Evolutionary conservation across 805 yeast species (phyloP).

Genomic region (Priceomyces medius): DNA sequence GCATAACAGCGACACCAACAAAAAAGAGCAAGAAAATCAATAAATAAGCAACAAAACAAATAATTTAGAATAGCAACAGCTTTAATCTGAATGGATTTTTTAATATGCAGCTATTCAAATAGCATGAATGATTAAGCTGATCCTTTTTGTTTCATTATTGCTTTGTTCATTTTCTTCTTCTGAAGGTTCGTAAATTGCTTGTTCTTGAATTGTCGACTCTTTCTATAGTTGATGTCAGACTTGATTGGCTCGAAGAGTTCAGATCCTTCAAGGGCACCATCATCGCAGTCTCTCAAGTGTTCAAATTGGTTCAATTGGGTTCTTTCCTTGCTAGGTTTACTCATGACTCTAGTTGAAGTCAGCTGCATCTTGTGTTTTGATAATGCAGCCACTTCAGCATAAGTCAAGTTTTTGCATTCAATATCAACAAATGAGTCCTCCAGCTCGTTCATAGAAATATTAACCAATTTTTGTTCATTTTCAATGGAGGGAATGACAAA

Average conservation of each 20-base stretch:
- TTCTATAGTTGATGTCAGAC: conserved; percentile 16
- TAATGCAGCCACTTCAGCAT: conserved; percentile 44
- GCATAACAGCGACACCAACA: too few relatives aligned
- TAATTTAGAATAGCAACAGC: background rate
- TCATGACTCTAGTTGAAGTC: conserved; percentile 12
- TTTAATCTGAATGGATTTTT: too few relatives aligned
- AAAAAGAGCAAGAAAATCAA: too few relatives aligned
- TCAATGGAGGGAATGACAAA: conserved; percentile 27
- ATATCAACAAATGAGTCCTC: conserved; percentile 38
- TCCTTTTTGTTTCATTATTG: background rate
- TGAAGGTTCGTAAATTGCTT: conserved; percentile 19
- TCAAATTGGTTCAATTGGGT: conserved; percentile 4
- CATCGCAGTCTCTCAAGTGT: conserved; percentile 11
- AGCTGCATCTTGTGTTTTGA: conserved; percentile 22
- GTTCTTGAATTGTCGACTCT: conserved; percentile 15
- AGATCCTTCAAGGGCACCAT: conserved; percentile 11
- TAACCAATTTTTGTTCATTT: conserved; percentile 25
- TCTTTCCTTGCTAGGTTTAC: conserved; percentile 1
- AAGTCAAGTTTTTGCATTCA: conserved; percentile 33
- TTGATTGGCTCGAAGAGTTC: conserved; percentile 17
- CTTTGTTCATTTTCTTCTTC: conserved; percentile 16
- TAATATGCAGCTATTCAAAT: too few relatives aligned
- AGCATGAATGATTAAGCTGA: background rate
- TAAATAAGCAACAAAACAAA: background rate
- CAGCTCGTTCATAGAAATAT: conserved; percentile 35